Conservation (phyloP, 2,329 filamentous ascomycete genomes). For the Fusarium sp. region DNA sequence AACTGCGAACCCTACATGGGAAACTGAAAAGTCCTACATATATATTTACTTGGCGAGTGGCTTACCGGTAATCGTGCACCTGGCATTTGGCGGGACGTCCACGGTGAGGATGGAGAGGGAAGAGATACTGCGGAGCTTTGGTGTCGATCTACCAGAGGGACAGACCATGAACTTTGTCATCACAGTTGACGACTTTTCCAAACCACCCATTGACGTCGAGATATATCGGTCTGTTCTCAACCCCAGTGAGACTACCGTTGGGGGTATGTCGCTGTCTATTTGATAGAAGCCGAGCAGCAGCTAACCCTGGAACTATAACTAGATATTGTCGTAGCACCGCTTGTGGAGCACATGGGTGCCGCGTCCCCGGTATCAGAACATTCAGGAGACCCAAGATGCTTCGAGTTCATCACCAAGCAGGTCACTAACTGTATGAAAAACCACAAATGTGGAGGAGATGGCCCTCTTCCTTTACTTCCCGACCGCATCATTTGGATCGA, state of each 20-base stretch:
- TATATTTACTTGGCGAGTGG: neutral
- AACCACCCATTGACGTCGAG: neutral
- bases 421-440: neutral
- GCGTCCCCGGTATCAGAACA: neutral
- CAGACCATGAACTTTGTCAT: neutral
- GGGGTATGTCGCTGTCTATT: neutral
- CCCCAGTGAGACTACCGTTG: neutral
- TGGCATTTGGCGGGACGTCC: neutral
- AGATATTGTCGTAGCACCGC: neutral
- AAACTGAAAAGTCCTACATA: neutral
- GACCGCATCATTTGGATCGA: neutral
- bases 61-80: neutral
- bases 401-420: neutral
- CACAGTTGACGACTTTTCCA: neutral
- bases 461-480: neutral
- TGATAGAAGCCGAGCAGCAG: neutral
- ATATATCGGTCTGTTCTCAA: neutral
- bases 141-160: neutral
- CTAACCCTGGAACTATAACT: neutral
- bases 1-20: neutral
- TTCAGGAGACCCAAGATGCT: neutral
- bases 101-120: neutral
- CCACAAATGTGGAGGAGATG: neutral
- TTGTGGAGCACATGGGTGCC: neutral
- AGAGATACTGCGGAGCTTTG: neutral